Evolutionary conservation across 2,329 filamentous ascomycete species (phyloP).

Genomic region (Fusarium compactum): DNA sequence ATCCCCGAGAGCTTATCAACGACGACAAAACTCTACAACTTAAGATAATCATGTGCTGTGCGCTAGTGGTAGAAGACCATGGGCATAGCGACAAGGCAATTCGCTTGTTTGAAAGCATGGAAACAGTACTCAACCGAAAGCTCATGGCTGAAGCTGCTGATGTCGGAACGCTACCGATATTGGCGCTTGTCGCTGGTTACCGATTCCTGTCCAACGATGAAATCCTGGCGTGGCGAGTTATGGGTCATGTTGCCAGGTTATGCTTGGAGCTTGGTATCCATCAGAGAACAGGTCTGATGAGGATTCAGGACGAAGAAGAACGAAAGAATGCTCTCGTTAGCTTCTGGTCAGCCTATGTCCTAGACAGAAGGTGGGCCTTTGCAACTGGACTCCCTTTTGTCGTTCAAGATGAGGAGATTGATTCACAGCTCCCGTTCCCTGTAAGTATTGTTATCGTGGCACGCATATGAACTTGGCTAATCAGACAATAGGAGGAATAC

Average conservation of each 20-base stretch:
- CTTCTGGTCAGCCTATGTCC: slow-evolving; percentile 88
- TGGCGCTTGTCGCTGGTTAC: slow-evolving; percentile 71
- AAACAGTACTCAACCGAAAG: slow-evolving; percentile 75
- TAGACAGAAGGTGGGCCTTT: slow-evolving; percentile 90
- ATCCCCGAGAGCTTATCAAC: slow-evolving; percentile 55
- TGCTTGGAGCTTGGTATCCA: slow-evolving; percentile 88
- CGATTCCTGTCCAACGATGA: slow-evolving; percentile 90
- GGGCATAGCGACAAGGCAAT: slow-evolving; percentile 81
- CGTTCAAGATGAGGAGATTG: slow-evolving; percentile 87
- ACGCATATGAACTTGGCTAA: slow-evolving; percentile 16
- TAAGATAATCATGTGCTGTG: slow-evolving; percentile 86
- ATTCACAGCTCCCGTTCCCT: slow-evolving; percentile 81
- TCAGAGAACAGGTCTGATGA: slow-evolving; percentile 77
- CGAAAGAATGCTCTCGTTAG: slow-evolving; percentile 75
- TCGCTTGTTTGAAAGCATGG: slow-evolving; percentile 81
- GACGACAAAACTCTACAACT: slow-evolving; percentile 74
- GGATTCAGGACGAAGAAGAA: slow-evolving; percentile 76
- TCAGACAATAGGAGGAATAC: slow-evolving; percentile 57
- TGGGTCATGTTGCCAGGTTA: slow-evolving; percentile 83
- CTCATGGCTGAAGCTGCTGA: slow-evolving; percentile 66
- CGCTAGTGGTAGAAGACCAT: slow-evolving; percentile 80
- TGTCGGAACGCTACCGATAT: slow-evolving; percentile 61
- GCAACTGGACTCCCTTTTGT: slow-evolving; percentile 90
- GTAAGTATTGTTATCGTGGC: slow-evolving; percentile 61
- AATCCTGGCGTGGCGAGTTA: slow-evolving; percentile 85